A percentile compares a stretch with the other conserved stretches of the same genome.
Conservation (phyloP, 2,329 filamentous ascomycete species). For the Rutstroemia sp. region DNA sequence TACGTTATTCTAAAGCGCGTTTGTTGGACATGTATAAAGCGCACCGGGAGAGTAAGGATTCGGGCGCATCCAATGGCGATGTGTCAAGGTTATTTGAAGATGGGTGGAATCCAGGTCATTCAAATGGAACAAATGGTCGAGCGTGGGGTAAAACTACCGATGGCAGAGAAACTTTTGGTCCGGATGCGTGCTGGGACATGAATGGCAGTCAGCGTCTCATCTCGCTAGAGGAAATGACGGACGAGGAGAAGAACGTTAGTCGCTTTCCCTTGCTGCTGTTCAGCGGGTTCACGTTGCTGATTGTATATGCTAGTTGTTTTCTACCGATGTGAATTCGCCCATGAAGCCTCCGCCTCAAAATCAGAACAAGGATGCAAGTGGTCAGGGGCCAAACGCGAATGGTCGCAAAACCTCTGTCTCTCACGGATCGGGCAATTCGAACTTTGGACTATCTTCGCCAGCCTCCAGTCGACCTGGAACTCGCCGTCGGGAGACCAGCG, state of each 20-base stretch:
- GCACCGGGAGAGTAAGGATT: conserved; percentile 36
- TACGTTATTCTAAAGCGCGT: conserved; percentile 39
- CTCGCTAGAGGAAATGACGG: conserved; percentile 61
- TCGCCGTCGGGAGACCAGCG: conserved; percentile 74
- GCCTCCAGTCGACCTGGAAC: conserved; percentile 64
- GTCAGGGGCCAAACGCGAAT: conserved; percentile 49
- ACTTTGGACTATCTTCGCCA: conserved; percentile 67
- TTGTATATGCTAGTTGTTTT: conserved; percentile 56
- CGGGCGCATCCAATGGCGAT: conserved; percentile 45
- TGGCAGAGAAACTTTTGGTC: conserved; percentile 67
- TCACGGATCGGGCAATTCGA: conserved; percentile 47
- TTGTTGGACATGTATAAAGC: conserved; percentile 65
- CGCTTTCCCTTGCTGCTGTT: conserved; percentile 20
- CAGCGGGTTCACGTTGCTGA: conserved; percentile 12
- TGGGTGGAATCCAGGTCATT: conserved; percentile 70
- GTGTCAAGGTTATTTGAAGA: conserved; percentile 62
- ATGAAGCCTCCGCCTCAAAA: conserved; percentile 75
- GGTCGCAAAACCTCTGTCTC: conserved; percentile 80
- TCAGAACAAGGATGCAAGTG: conserved; percentile 49
- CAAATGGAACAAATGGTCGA: conserved; percentile 52
- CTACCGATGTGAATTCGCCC: conserved; percentile 84
- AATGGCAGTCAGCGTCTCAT: conserved; percentile 64
- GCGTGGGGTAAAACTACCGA: conserved; percentile 76
- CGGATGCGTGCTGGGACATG: conserved; percentile 88
- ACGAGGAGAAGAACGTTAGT: conserved; percentile 52